These are phyloP conservation scores for Ochetophila trinervis DNA, from an alignment of 306 rosid genomes.

Conservation along the genomic window DNA sequence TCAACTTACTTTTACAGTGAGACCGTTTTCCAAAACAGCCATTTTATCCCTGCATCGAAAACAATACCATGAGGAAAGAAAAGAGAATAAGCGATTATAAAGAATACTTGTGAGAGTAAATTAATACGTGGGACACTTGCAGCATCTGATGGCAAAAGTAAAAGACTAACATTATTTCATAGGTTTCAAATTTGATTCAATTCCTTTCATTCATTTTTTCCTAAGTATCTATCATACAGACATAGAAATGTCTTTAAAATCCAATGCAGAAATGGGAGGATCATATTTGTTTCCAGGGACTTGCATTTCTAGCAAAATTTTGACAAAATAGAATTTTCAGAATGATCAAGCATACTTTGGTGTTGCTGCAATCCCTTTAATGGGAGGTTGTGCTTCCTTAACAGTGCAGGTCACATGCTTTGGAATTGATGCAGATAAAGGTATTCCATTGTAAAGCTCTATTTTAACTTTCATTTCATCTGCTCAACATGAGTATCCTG, in stretches of 20 bases:
- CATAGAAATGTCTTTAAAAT: too few relatives aligned
- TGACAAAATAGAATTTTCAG: not conserved
- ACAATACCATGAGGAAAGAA: constrained; percentile 15
- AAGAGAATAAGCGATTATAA: not conserved
- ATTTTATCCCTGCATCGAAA: constrained; percentile 59
- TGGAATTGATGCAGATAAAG: constrained; percentile 87
- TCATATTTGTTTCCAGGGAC: too few relatives aligned
- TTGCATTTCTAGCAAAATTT: too few relatives aligned
- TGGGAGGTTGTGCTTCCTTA: constrained; percentile 57
- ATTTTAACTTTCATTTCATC: constrained; percentile 86
- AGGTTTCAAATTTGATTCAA: too few relatives aligned
- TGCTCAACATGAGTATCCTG: constrained; percentile 31
- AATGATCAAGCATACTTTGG: constrained; percentile 47
- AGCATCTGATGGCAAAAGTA: too few relatives aligned
- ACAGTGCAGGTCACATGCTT: constrained; percentile 76
- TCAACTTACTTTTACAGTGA: constrained; percentile 67
- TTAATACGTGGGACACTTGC: too few relatives aligned
- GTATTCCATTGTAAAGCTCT: constrained; percentile 67
- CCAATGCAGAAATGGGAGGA: too few relatives aligned
- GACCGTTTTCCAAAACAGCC: constrained; percentile 69
- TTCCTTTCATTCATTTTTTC: too few relatives aligned
- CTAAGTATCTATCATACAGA: too few relatives aligned
- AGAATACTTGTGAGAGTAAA: too few relatives aligned
- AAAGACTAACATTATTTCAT: too few relatives aligned
- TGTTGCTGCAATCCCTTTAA: constrained; percentile 62